These are phyloP conservation scores for Salvia hispanica DNA, from an alignment of 257 asterid genomes.

Conservation along the genomic window DNA sequence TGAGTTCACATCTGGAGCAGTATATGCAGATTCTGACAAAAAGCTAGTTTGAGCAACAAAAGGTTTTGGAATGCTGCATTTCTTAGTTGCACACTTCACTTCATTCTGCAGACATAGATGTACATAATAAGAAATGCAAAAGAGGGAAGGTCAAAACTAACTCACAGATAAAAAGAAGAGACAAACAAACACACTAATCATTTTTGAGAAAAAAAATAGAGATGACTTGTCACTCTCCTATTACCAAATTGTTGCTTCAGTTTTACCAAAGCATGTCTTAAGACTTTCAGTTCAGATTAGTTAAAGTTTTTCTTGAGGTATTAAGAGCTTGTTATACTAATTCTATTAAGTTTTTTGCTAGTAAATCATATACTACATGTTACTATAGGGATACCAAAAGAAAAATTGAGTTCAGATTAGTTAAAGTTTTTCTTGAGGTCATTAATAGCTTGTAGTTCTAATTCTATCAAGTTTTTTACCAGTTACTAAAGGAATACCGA, in stretches of 20 bases:
- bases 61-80: constrained; percentile 48
- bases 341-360: background rate
- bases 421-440: background rate
- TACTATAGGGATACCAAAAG: background rate
- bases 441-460: background rate
- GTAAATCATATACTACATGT: background rate
- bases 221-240: constrained; percentile 6
- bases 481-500: background rate
- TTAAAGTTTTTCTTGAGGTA: background rate
- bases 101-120: constrained; percentile 47
- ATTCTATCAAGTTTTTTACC: background rate
- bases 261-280: background rate
- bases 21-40: constrained; percentile 73
- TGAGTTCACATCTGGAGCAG: constrained; percentile 67
- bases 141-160: background rate
- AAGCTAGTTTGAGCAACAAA: constrained; percentile 70
- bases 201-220: background rate
- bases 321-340: background rate
- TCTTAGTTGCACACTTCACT: constrained; percentile 34
- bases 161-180: constrained; percentile 12
- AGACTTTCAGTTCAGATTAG: background rate
- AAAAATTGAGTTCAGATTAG: background rate
- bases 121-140: constrained; percentile 26
- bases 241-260: background rate
- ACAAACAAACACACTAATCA: constrained; percentile 9